Percentiles rank a stretch among this genome's conserved stretches.
Conservation (phyloP, 441 rosid species). For the Breynia disticha region DNA sequence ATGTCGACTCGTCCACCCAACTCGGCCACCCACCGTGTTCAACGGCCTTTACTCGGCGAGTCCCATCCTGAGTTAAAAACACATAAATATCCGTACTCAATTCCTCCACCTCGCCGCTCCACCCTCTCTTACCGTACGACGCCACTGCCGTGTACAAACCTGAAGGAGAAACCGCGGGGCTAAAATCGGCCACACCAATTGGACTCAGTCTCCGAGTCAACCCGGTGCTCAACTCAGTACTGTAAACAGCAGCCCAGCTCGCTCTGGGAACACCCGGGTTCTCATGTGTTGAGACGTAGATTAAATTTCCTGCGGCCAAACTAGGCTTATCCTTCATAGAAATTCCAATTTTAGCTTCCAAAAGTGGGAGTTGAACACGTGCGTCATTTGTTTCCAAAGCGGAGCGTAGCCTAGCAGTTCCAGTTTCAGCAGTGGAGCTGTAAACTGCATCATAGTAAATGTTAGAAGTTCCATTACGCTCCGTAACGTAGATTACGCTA, state of each 20-base stretch:
- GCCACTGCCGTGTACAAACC: constrained; percentile 73
- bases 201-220: constrained; percentile 64
- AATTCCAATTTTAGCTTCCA: constrained; percentile 29
- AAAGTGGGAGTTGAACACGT: constrained; percentile 47
- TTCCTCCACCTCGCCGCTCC: constrained; percentile 79
- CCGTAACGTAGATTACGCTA: constrained; percentile 54
- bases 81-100: constrained; percentile 62
- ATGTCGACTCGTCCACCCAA: constrained; percentile 72
- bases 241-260: constrained; percentile 81
- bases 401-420: constrained; percentile 23
- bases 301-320: constrained; percentile 40
- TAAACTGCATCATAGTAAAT: constrained; percentile 52
- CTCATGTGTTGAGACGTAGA: constrained; percentile 79
- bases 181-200: constrained; percentile 60
- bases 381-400: constrained; percentile 24
- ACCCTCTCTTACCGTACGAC: constrained; percentile 57
- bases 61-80: constrained; percentile 63
- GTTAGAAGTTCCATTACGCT: constrained; percentile 49
- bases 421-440: constrained; percentile 7
- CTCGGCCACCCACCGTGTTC: constrained; percentile 92
- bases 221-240: constrained; percentile 54
- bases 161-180: constrained; percentile 77
- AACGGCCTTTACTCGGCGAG: constrained; percentile 56
- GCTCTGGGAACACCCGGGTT: constrained; percentile 51
- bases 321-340: constrained; percentile 73